Base-by-base conservation (phyloP, 345 rosid genomes). In the Psidium friedrichsthalianum region DNA sequence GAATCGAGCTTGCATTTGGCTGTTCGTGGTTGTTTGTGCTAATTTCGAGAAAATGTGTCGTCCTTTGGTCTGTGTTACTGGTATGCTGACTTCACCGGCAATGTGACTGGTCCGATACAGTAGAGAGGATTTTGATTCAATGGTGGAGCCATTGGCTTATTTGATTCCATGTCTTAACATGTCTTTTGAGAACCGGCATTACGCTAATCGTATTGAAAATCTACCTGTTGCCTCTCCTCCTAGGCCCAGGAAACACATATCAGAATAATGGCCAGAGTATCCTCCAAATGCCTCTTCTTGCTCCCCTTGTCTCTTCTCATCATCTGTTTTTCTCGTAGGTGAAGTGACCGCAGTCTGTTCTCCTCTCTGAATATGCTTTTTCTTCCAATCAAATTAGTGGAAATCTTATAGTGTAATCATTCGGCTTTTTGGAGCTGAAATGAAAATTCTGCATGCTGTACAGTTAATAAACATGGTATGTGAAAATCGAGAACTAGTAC, bases 221-320 rank as follows among this genome's bases (percentile, higher is more conserved):
- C 86, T 85, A 82, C 15, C 80, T 74, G 86, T 78, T 24, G 81
- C 86, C 87, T 86, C 87, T 86, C 89, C 87, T 27, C 74, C 49
- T 18, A 29, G 49, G 6, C 74, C n/a, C 58, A 14, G 83, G 82
- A 90, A 85, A 69, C 82, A 74, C 42, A 53, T 82, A 81, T 16
- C 84, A 16, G 83, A 82, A 80, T 86, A 87, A 93, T 95, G 98
- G 94, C 91, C 85, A 52, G 76, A 88, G 85, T 80, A 56, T 87
- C 89, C 86, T 85, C 90, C 29, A 84, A 25, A 51, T 86, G 49
- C 83, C 82, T 89, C 89, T 83, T 86, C 87, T 83, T 91, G 56
- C 87, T 90, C 87, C 85, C 89, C 89, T 55, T 92, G 86, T 89
- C 89, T 84, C 91, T 89, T 84, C 88, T 90, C 86, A 74, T 89